These are phyloP conservation scores for Helminthosporium solani DNA, from an alignment of 2,329 filamentous ascomycete genomes.

Conservation along the genomic window DNA sequence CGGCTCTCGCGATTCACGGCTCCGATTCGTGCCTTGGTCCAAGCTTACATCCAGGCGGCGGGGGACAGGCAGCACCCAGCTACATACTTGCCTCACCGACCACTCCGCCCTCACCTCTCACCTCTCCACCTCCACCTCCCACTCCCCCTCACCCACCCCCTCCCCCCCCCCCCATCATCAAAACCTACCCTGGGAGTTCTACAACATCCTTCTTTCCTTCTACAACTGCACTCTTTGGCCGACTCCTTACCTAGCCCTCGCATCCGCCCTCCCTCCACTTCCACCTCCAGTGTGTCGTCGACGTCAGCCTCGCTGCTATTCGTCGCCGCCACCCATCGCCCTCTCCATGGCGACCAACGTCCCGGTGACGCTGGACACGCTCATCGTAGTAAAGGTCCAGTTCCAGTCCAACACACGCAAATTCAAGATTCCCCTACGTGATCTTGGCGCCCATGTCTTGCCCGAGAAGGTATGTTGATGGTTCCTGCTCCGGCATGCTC, in stretches of 20 bases:
- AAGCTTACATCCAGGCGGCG: not conserved
- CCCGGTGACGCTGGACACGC: conserved; percentile 64
- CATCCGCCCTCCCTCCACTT: not conserved
- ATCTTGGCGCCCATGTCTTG: conserved; percentile 72
- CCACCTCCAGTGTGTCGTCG: conserved; percentile 11
- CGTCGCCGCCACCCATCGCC: conserved; percentile 14
- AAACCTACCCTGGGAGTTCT: no score
- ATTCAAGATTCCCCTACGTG: conserved; percentile 85
- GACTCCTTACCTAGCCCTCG: not conserved
- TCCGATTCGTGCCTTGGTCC: not conserved
- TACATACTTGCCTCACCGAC: no score
- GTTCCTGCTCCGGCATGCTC: no score
- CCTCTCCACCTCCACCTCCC: not conserved
- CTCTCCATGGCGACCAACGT: conserved; percentile 46
- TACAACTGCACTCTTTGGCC: conserved; percentile 1
- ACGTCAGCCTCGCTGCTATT: conserved; percentile 23
- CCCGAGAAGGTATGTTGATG: conserved; percentile 74
- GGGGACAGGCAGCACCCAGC: not conserved
- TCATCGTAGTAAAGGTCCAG: conserved; percentile 82
- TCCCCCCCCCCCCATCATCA: no score
- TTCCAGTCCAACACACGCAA: conserved; percentile 74
- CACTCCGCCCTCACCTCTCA: not conserved
- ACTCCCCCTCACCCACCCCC: conserved; percentile 1
- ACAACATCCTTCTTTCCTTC: not conserved
- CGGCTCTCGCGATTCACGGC: not conserved